These are phyloP conservation scores for Monosporozyma solicola DNA, from an alignment of 805 yeast species.

Conservation along the genomic window DNA sequence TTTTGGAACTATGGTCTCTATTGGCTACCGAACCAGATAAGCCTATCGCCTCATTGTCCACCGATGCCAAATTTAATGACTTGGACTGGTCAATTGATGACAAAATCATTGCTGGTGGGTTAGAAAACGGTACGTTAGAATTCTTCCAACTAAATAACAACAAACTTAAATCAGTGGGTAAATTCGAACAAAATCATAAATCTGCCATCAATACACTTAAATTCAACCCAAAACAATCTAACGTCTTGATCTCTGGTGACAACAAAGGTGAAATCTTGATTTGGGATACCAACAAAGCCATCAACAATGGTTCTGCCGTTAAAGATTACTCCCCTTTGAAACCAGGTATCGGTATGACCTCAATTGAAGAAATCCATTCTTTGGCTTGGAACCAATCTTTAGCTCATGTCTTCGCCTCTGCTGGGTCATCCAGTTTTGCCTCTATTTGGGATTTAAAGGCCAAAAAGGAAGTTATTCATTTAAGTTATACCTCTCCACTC, in stretches of 20 bases:
- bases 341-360: conserved; percentile 75
- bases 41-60: conserved; percentile 38
- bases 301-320: conserved; percentile 27
- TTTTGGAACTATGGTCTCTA: conserved; percentile 73
- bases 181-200: conserved; percentile 47
- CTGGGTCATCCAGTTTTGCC: conserved; percentile 76
- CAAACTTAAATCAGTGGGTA: conserved; percentile 40
- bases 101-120: conserved; percentile 75
- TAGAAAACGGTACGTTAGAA: conserved; percentile 73
- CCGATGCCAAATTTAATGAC: conserved; percentile 62
- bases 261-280: conserved; percentile 71
- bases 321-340: conserved; percentile 33
- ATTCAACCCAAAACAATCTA: conserved; percentile 66
- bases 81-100: conserved; percentile 70
- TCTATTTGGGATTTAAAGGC: conserved; percentile 91
- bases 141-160: conserved; percentile 47
- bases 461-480: conserved; percentile 79
- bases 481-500: conserved; percentile 53
- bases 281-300: conserved; percentile 72
- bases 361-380: conserved; percentile 70
- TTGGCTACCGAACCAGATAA: conserved; percentile 31
- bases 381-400: conserved; percentile 85
- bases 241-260: conserved; percentile 75
- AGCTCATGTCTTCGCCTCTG: conserved; percentile 81
- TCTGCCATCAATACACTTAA: conserved; percentile 64